Conservation (phyloP, 2,329 filamentous ascomycete species). For the Paecilomyces niveus region DNA sequence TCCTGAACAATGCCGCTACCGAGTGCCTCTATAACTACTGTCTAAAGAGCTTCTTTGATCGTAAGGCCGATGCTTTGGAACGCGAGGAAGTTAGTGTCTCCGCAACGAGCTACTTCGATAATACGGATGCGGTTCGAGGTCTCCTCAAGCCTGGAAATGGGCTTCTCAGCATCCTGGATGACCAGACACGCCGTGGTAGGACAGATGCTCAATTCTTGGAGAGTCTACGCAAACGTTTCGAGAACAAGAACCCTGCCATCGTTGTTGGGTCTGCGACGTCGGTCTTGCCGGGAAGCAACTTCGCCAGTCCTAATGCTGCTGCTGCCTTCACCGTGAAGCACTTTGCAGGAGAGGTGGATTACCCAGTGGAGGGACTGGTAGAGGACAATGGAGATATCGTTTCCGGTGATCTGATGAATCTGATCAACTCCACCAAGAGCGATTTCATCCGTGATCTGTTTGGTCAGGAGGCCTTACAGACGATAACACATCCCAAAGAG, state of each 20-base stretch:
- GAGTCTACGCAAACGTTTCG: slow-evolving; percentile 83
- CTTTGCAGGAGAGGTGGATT: slow-evolving; percentile 94
- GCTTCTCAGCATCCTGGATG: slow-evolving; percentile 86
- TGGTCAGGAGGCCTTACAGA: slow-evolving; percentile 90
- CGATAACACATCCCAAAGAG: slow-evolving; percentile 87
- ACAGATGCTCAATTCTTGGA: slow-evolving; percentile 87
- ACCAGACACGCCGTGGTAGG: slow-evolving; percentile 84
- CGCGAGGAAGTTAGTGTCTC: slow-evolving; percentile 86
- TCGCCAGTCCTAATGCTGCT: slow-evolving; percentile 71
- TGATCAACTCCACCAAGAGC: slow-evolving; percentile 81
- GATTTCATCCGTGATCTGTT: slow-evolving; percentile 86
- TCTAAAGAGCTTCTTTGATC: slow-evolving; percentile 91
- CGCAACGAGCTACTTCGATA: slow-evolving; percentile 95
- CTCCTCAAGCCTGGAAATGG: slow-evolving; percentile 90
- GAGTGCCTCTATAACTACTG: slow-evolving; percentile 91
- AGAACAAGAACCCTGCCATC: slow-evolving; percentile 89
- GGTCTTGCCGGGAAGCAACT: slow-evolving; percentile 80
- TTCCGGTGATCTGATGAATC: slow-evolving; percentile 89
- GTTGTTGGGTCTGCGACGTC: slow-evolving; percentile 67
- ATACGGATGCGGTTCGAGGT: slow-evolving; percentile 86
- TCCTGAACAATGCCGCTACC: slow-evolving; percentile 88
- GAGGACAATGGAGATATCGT: slow-evolving; percentile 97
- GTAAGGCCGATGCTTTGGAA: slow-evolving; percentile 86
- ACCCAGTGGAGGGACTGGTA: slow-evolving; percentile 75
- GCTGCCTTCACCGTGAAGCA: slow-evolving; percentile 87